These are phyloP conservation scores for Peronospora tabacina DNA, from an alignment of 352 stramenopile species.

Conservation along the genomic window DNA sequence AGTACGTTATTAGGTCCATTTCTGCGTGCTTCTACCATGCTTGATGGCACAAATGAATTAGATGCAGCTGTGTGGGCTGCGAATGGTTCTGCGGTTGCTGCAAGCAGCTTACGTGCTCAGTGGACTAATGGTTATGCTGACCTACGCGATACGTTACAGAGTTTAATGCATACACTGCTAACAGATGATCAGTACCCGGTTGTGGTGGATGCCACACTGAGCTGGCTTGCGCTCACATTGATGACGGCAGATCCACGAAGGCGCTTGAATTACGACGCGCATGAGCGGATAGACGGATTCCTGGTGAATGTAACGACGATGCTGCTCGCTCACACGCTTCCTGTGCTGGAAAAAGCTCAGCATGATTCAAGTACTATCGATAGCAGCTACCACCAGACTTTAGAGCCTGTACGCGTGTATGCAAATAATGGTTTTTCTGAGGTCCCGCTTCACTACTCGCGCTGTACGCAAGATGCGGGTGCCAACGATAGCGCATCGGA, in stretches of 20 bases:
- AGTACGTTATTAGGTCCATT: constrained; percentile 59
- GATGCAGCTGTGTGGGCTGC: constrained; percentile 27
- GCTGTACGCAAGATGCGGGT: constrained; percentile 13
- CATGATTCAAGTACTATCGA: constrained; percentile 29
- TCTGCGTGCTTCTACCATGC: constrained; percentile 59
- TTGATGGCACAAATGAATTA: constrained; percentile 46
- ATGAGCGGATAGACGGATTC: constrained; percentile 56
- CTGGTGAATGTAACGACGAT: constrained; percentile 57
- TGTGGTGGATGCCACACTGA: constrained; percentile 53
- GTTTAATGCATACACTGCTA: constrained; percentile 31
- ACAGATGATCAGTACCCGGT: constrained; percentile 32
- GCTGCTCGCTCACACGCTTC: constrained; percentile 35
- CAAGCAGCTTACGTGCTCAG: constrained; percentile 31
- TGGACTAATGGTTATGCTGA: constrained; percentile 42
- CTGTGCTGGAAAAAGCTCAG: constrained; percentile 29
- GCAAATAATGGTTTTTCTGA: constrained; percentile 32
- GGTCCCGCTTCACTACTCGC: constrained; percentile 23
- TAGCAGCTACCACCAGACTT: constrained; percentile 42
- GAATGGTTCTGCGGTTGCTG: constrained; percentile 17
- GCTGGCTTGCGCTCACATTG: constrained; percentile 44
- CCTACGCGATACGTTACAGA: constrained; percentile 28
- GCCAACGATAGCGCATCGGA: constrained; percentile 6
- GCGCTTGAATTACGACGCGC: constrained; percentile 38
- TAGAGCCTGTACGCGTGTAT: constrained; percentile 44
- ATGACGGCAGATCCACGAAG: constrained; percentile 40